phyloP scores from a whole-genome alignment of 2,329 filamentous ascomycete genomes.

The Fusarium annulatum region DNA sequence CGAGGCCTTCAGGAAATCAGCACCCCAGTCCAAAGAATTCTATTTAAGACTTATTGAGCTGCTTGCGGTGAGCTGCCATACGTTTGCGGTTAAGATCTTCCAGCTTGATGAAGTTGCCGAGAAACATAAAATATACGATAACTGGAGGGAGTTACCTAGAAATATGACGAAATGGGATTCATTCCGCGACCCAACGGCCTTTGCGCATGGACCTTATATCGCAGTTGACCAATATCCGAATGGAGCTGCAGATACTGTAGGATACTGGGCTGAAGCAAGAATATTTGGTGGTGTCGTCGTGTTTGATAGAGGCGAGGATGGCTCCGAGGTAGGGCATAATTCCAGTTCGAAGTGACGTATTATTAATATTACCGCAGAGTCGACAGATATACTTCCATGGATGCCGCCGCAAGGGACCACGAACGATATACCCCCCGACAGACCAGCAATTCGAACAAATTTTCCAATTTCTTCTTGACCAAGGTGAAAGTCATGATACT shows the following conservation, averaged over 20 bases:
- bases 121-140: neutral
- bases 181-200: neutral
- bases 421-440: slow-evolving; percentile 9
- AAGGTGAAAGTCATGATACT: neutral
- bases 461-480: neutral
- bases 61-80: neutral
- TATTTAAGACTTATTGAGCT: slow-evolving; percentile 3
- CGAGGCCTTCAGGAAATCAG: neutral
- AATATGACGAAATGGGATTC: slow-evolving; percentile 1
- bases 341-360: rapidly evolving
- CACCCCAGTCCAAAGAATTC: neutral
- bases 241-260: slow-evolving; percentile 4
- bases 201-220: neutral
- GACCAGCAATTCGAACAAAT: neutral
- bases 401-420: neutral
- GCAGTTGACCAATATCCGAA: slow-evolving; percentile 6
- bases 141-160: neutral
- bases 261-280: slow-evolving; percentile 21
- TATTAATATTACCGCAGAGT: neutral
- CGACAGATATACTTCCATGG: slow-evolving; percentile 5
- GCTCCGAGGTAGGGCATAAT: neutral
- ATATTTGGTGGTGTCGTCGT: slow-evolving; percentile 18
- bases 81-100: neutral
- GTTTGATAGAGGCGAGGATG: slow-evolving; percentile 8
- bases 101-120: neutral